Evolutionary conservation across 768 basidiomycete species (phyloP), one percentile per base, ranked within the genome.

Genomic region (Candolleomyces aberdarensis): DNA sequence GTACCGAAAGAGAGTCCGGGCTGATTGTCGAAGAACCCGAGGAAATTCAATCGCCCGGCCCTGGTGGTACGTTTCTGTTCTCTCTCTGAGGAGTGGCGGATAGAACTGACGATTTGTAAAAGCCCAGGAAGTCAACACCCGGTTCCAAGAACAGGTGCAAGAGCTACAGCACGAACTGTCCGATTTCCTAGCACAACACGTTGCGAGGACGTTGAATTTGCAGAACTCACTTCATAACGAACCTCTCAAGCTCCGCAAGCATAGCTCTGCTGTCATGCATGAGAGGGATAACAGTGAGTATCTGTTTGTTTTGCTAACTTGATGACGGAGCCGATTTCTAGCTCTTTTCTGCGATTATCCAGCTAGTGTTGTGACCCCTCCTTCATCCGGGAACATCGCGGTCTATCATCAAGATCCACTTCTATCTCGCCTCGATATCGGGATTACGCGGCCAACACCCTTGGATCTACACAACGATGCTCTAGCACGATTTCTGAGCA

Each of bases 101-200:
- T 17, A 7, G 15, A 17, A 17, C 44, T 46, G 44, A 46, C 44
- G 11, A 5, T 46, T 17, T 9, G 6, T 13, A 46, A 17, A 17
- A 46, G 15, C 14, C 6, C 44, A 9, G 44, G 36, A 36, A 9
- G 15, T 46, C 4, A 20, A 36, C 36, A 46, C 17, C 6, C 15
- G 15, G 44, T 46, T 17, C 19, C 17, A 46, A 14, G 44, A 46
- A 46, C 44, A 61, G 40, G 41, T 61, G 17, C 54, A 61, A 26
- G 47, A 57, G 17, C 44, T 61, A n/a, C 60, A 61, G 39, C 39
- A 32, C 15, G 60, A 61, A n/a, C 47, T 61, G 6, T 47, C 29
- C 2, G 60, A 50, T 10, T 61, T 61, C 31, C 47, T 61, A 7
- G 60, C 29, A 3, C 52, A 50, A n/a, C 60, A 61, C 51, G 29